Evolutionary conservation across 2,329 filamentous ascomycete species (phyloP).

Genomic region (Berkeleyomyces rouxiae): DNA sequence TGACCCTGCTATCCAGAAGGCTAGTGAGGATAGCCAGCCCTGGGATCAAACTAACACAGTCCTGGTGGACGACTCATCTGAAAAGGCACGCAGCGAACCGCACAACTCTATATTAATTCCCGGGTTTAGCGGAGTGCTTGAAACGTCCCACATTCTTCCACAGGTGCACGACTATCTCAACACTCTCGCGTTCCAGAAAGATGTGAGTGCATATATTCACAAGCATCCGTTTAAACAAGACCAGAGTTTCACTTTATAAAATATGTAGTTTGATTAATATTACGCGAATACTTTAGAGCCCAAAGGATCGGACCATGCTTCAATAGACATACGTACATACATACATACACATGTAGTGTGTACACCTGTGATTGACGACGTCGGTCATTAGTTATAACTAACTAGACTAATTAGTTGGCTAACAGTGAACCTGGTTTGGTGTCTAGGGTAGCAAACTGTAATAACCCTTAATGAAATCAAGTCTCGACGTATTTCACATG

Average conservation of each 20-base stretch:
- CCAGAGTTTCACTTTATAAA: constrained; percentile 9
- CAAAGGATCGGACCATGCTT: too few relatives aligned
- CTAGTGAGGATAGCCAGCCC: constrained; percentile 24
- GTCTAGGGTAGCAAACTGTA: not conserved
- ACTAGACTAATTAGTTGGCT: too few relatives aligned
- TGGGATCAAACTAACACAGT: constrained; percentile 83
- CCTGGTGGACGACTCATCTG: constrained; percentile 66
- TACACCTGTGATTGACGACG: too few relatives aligned
- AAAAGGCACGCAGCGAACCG: constrained; percentile 73
- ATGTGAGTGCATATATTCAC: constrained; percentile 47
- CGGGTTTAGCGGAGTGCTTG: constrained; percentile 44
- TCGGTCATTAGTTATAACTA: too few relatives aligned
- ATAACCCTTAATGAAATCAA: not conserved
- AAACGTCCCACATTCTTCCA: constrained; percentile 31
- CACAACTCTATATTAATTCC: constrained; percentile 67
- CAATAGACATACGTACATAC: too few relatives aligned
- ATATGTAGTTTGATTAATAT: not conserved
- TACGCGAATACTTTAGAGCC: not conserved
- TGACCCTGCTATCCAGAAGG: constrained; percentile 26
- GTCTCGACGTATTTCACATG: not conserved
- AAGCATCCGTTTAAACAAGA: constrained; percentile 31
- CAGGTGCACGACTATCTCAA: constrained; percentile 48
- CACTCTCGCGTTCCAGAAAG: constrained; percentile 31
- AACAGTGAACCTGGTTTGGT: too few relatives aligned
- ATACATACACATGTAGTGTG: too few relatives aligned